Conservation (phyloP, 495 filamentous ascomycete species). For the Cercophora scortea region DNA sequence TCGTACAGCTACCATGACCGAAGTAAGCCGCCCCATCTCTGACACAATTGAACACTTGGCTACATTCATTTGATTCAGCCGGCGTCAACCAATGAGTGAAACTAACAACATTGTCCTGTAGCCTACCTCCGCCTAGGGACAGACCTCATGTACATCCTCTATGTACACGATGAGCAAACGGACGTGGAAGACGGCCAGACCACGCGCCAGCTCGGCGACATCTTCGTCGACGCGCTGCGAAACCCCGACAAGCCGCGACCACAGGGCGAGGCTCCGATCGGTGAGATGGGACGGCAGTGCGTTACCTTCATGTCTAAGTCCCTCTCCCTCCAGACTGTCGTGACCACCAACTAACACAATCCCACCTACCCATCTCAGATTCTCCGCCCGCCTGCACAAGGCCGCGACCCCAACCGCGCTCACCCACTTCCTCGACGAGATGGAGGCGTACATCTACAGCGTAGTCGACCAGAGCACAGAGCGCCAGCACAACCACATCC, state of each 20-base stretch:
- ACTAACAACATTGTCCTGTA: not conserved
- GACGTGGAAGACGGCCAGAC: constrained; percentile 1
- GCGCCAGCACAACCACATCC: not conserved
- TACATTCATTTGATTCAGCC: too few relatives aligned
- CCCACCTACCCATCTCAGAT: not conserved
- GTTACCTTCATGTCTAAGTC: not conserved
- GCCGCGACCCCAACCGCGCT: constrained; percentile 1
- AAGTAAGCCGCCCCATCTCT: not conserved
- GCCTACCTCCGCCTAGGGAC: not conserved
- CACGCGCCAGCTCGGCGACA: not conserved
- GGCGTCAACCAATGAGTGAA: not conserved
- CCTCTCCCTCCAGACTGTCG: not conserved
- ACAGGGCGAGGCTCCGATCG: not conserved
- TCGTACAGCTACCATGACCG: not conserved
- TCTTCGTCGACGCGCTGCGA: constrained; percentile 4
- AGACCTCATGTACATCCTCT: constrained; percentile 6
- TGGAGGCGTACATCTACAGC: constrained; percentile 2
- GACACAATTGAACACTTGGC: not conserved
- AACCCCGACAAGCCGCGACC: constrained; percentile 7
- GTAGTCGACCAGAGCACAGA: not conserved
- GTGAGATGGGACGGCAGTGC: constrained; percentile 6
- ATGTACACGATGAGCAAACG: constrained; percentile 5
- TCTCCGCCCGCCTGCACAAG: not conserved
- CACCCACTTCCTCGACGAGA: constrained; percentile 2
- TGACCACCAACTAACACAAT: not conserved